Evolutionary conservation across 176 grass and related monocot species (phyloP), one percentile per base, ranked within the genome.

Genomic region (Eleusine coracana): DNA sequence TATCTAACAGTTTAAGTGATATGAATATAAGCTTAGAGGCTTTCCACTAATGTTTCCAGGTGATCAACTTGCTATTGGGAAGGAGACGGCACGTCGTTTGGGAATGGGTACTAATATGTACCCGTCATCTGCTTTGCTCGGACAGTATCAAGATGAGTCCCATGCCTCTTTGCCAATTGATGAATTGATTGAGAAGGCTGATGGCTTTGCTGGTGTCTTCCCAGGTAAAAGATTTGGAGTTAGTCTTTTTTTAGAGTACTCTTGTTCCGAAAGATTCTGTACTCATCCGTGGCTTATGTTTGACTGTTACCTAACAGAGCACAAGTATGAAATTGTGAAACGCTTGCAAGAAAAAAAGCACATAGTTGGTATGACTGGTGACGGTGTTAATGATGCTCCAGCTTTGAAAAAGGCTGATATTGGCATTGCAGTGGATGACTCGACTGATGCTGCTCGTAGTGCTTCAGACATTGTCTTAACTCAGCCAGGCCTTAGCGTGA

Each of bases 91-190:
- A 48, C 89, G 94, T 13, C 91, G 94, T 36, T 85, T 97, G 74
- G 94, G 94, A 71, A 97, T 97, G 94, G 94, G 91, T 84, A 97
- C 94, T 55, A 97, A 97, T 59, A 97, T 97, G 94, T 97, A 97
- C 78, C 94, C 94, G 44, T 97, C 94, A n/a, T 97, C 91, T 84
- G 87, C 91, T 91, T 89, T 97, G 65, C 54, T 97, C 39, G 94
- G 91, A 61, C 94, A 97, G 60, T 13, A 76, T 58, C 93, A 94
- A 77, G 87, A 94, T 76, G 94, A 94, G 61, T 91, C 94, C 14
- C 88, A 91, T 64, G 87, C 45, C 79, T 20, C 91, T 81, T 87
- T 94, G 31, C 94, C 94, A 41, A 73, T 97, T 78, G 94, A 97
- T 86, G 94, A 97, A 44, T 72, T 94, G 75, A 97, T 97, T 41